Percentiles rank a stretch among this genome's conserved stretches.
Conservation (phyloP, 495 filamentous ascomycete species). For the Penicillium bovifimosum region DNA sequence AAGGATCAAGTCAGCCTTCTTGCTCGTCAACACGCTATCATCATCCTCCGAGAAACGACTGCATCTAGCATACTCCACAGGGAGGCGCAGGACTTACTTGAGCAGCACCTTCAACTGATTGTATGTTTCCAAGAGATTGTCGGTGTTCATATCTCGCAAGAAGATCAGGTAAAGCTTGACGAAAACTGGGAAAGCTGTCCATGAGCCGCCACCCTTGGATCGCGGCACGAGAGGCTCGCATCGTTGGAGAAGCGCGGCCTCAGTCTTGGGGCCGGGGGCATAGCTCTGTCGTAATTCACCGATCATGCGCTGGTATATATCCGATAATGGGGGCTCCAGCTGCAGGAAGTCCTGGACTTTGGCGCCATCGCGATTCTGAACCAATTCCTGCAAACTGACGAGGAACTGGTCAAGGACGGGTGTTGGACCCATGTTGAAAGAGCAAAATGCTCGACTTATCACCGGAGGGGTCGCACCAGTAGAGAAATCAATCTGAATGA, state of each 20-base stretch:
- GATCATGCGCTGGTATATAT: conserved; percentile 62
- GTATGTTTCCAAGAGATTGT: conserved; percentile 70
- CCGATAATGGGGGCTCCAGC: conserved; percentile 59
- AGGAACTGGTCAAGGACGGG: conserved; percentile 54
- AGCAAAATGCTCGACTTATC: background rate
- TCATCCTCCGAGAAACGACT: background rate
- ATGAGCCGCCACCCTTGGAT: conserved; percentile 58
- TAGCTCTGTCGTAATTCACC: conserved; percentile 56
- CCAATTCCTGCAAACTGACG: conserved; percentile 44
- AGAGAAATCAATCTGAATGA: background rate
- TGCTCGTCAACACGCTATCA: background rate
- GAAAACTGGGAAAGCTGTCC: conserved; percentile 70
- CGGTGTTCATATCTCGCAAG: conserved; percentile 69
- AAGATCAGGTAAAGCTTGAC: conserved; percentile 74
- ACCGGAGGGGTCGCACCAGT: background rate
- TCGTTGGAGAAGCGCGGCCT: conserved; percentile 52
- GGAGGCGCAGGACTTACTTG: conserved; percentile 48
- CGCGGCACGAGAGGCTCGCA: conserved; percentile 53
- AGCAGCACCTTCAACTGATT: conserved; percentile 63
- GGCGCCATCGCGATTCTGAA: conserved; percentile 49
- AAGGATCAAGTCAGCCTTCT: background rate
- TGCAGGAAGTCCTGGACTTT: conserved; percentile 54
- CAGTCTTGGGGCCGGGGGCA: conserved; percentile 41
- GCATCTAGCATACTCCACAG: background rate
- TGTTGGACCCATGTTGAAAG: conserved; percentile 28